Evolutionary conservation across 805 yeast genomes (phyloP).

Genomic region (Myxozyma nipponensis): DNA sequence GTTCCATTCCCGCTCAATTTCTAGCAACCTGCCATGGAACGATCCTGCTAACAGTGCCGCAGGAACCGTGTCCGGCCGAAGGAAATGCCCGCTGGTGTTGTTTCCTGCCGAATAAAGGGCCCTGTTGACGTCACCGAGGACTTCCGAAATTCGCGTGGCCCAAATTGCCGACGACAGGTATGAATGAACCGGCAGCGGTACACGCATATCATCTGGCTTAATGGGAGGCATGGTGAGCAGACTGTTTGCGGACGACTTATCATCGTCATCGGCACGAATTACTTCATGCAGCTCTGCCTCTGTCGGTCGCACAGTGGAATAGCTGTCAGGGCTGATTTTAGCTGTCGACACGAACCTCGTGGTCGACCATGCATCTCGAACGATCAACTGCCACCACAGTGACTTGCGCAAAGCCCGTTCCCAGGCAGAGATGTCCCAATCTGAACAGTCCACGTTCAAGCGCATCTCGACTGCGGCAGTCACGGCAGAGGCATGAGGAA

Average conservation of each 20-base stretch:
- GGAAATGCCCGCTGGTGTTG: background rate
- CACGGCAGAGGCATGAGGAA: slow-evolving; percentile 46
- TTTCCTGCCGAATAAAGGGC: slow-evolving; percentile 3
- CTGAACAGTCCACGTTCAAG: slow-evolving; percentile 78
- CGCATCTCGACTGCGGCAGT: slow-evolving; percentile 86
- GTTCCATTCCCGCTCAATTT: background rate
- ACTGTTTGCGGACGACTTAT: background rate
- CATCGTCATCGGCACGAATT: background rate
- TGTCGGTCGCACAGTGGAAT: slow-evolving; percentile 12
- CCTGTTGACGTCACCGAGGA: slow-evolving; percentile 13
- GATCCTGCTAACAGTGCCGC: slow-evolving; percentile 9
- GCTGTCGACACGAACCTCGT: slow-evolving; percentile 17
- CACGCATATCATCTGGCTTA: background rate
- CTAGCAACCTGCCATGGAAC: slow-evolving; percentile 6
- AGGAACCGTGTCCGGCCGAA: background rate
- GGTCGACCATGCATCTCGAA: slow-evolving; percentile 76
- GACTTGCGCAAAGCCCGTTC: slow-evolving; percentile 82
- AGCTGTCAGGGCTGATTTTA: slow-evolving; percentile 9
- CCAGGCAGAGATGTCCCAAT: slow-evolving; percentile 93
- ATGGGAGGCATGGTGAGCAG: background rate
- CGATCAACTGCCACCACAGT: slow-evolving; percentile 88
- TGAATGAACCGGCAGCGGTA: background rate
- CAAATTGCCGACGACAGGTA: slow-evolving; percentile 8
- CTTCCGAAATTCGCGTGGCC: slow-evolving; percentile 3
- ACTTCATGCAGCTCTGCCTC: slow-evolving; percentile 8